Conservation (phyloP, 495 filamentous ascomycete species). For the Amphirosellinia nigrospora region DNA sequence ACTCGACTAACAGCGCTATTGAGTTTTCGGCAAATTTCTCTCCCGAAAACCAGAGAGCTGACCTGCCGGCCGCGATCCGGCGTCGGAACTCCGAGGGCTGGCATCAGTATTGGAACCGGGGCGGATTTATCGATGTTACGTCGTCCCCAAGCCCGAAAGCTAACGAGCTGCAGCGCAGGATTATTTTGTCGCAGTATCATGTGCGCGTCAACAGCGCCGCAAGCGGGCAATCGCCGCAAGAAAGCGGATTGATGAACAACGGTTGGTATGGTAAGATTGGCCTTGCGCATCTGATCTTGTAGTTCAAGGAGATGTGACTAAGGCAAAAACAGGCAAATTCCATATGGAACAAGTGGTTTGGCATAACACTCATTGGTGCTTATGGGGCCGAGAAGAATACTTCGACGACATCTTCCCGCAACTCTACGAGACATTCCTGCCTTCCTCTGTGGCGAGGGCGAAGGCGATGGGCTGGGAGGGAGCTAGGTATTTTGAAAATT, state of each 20-base stretch:
- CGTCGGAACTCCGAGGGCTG: conserved; percentile 36
- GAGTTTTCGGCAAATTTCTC: conserved; percentile 36
- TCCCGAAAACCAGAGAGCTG: conserved; percentile 24
- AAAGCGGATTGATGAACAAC: conserved; percentile 51
- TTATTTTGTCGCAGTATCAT: conserved; percentile 57
- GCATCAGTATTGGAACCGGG: conserved; percentile 51
- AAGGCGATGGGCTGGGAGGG: conserved; percentile 51
- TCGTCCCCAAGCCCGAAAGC: conserved; percentile 44
- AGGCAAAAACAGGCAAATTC: conserved; percentile 32
- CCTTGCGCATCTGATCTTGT: neutral
- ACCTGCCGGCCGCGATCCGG: conserved; percentile 26
- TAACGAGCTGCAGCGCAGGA: conserved; percentile 55
- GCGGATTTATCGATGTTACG: conserved; percentile 56
- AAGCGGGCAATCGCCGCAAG: conserved; percentile 42
- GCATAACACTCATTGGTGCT: conserved; percentile 52
- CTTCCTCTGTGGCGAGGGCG: conserved; percentile 48
- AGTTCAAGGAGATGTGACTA: neutral
- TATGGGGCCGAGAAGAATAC: conserved; percentile 51
- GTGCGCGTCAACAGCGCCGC: conserved; percentile 53
- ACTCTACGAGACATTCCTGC: conserved; percentile 50
- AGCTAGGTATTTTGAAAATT: conserved; percentile 40
- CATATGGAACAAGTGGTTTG: conserved; percentile 47
- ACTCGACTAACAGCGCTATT: conserved; percentile 11
- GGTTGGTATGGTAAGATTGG: conserved; percentile 48
- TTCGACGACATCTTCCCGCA: conserved; percentile 44